These are phyloP conservation scores for Fusarium sp. DNA, from an alignment of 2,329 filamentous ascomycete genomes.

Conservation along the genomic window DNA sequence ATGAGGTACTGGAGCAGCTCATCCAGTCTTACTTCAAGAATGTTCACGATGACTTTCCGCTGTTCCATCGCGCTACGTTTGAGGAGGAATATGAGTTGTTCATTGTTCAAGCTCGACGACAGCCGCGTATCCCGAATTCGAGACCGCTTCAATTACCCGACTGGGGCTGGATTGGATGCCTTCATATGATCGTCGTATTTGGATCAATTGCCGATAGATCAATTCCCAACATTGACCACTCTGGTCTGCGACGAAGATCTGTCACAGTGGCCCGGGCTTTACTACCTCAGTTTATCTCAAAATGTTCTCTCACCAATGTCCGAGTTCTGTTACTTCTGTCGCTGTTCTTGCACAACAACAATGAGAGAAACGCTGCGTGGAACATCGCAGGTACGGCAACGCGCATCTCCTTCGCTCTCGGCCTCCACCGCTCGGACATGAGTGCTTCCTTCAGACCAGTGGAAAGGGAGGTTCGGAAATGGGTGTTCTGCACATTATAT, in stretches of 20 bases:
- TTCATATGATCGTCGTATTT: slow-evolving; percentile 54
- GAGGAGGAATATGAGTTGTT: slow-evolving; percentile 51
- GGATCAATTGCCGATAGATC: slow-evolving; percentile 48
- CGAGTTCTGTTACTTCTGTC: slow-evolving; percentile 33
- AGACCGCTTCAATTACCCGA: slow-evolving; percentile 39
- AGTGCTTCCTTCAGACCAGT: slow-evolving; percentile 48
- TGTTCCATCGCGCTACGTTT: slow-evolving; percentile 52
- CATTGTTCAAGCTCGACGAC: slow-evolving; percentile 37
- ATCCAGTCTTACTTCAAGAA: slow-evolving; percentile 52
- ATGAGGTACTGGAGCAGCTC: slow-evolving; percentile 47
- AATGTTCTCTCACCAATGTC: slow-evolving; percentile 32
- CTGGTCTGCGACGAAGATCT: slow-evolving; percentile 38
- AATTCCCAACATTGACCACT: slow-evolving; percentile 45
- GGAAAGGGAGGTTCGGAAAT: slow-evolving; percentile 51
- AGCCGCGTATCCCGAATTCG: slow-evolving; percentile 5
- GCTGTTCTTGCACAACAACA: slow-evolving; percentile 54
- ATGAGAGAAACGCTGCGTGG: slow-evolving; percentile 54
- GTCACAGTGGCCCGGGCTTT: slow-evolving; percentile 17
- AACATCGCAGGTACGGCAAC: slow-evolving; percentile 51
- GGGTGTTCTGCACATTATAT: slow-evolving; percentile 54
- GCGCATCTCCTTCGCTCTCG: slow-evolving; percentile 49
- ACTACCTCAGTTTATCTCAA: slow-evolving; percentile 35
- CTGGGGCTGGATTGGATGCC: slow-evolving; percentile 52
- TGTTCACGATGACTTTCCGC: slow-evolving; percentile 52
- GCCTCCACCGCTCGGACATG: slow-evolving; percentile 49